A percentile compares a stretch with the other conserved stretches of the same genome.
These are phyloP conservation scores for Sphaerostilbella broomeana DNA, from an alignment of 2,329 filamentous ascomycete species.

Conservation along the genomic window DNA sequence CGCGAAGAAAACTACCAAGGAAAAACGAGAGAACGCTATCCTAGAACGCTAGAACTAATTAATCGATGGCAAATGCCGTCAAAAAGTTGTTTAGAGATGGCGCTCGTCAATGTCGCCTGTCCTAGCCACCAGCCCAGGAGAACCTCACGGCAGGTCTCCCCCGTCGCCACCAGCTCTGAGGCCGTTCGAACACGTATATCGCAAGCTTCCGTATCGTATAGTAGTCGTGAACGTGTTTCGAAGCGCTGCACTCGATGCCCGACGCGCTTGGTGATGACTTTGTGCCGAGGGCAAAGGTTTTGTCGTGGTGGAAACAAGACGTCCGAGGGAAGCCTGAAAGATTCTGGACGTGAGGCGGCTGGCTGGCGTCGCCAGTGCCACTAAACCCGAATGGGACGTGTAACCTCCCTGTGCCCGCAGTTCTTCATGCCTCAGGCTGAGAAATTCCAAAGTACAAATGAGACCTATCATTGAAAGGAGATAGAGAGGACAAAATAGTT, in stretches of 20 bases:
- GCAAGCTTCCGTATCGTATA: slow-evolving; percentile 30
- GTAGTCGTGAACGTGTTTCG: slow-evolving; percentile 22
- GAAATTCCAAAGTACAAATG: background rate
- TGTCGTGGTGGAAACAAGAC: slow-evolving; percentile 38
- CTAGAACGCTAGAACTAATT: slow-evolving; percentile 20
- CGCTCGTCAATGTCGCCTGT: slow-evolving; percentile 36
- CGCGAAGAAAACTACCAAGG: slow-evolving; percentile 16
- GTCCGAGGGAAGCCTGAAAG: slow-evolving; percentile 35
- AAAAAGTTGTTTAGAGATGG: slow-evolving; percentile 33
- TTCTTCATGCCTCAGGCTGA: slow-evolving; percentile 23
- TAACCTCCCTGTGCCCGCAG: slow-evolving; percentile 15
- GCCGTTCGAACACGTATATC: slow-evolving; percentile 32
- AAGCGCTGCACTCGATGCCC: slow-evolving; percentile 37
- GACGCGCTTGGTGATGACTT: slow-evolving; percentile 48
- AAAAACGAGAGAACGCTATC: slow-evolving; percentile 21
- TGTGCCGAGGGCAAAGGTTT: slow-evolving; percentile 33
- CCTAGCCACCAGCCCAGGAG: slow-evolving; percentile 42
- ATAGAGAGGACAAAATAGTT: background rate
- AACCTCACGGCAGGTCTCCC: slow-evolving; percentile 38
- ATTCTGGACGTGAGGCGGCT: slow-evolving; percentile 38
- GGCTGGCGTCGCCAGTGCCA: slow-evolving; percentile 22
- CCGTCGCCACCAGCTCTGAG: slow-evolving; percentile 39
- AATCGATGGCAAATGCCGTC: slow-evolving; percentile 29
- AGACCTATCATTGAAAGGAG: background rate
- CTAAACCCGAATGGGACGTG: slow-evolving; percentile 28